Evolutionary conservation across 768 basidiomycete genomes (phyloP), one percentile per base, ranked within the genome.

Genomic region (Tricholoma flavovirens): DNA sequence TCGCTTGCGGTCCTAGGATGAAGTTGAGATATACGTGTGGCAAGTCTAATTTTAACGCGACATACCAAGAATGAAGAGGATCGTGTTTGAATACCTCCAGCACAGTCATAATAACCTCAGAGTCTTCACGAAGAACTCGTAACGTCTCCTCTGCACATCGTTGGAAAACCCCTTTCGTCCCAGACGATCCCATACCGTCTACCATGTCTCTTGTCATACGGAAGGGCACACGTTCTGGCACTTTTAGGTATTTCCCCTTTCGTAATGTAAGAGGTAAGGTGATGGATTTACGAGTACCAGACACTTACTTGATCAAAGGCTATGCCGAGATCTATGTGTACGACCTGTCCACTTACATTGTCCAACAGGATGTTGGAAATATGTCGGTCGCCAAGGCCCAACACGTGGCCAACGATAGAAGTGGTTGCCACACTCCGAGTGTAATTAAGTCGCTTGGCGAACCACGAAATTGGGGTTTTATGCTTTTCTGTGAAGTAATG

Each of bases 81-180:
- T 99, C 96, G 65, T 96, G 84, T 69, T 90, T 93, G 83, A 98
- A 97, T 12, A 98, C 96, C 65, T 97, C 95, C 35, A 99, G 77
- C 3, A 99, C 89, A 0, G 95, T 98, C 81, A 94, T 83, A 65
- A 99, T 87, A 45, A 96, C 83, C 32, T 86, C 88, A 0, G 91
- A 90, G 9, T 86, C 82, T 36, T 88, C 86, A 10, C 95, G 82
- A 32, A 98, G 75, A 4, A 99, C 96, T 11, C 94, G 84, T 6
- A 99, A 72, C 0, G 95, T 97, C 70, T 98, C 92, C 71, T 99
- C 94, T 1, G 93, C 87, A 66, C 96, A 98, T 12, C 93, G 83
- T 59, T 95, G 87, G 76, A 96, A 99, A 2, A 98, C 95, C 0
- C 96, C 96, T 60, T 92, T 84, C 1, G 93, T 90, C 0, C 94